Evolutionary conservation across 192 early-diverging fungal species (phyloP).

Genomic region (Mortierella hygrophila): DNA sequence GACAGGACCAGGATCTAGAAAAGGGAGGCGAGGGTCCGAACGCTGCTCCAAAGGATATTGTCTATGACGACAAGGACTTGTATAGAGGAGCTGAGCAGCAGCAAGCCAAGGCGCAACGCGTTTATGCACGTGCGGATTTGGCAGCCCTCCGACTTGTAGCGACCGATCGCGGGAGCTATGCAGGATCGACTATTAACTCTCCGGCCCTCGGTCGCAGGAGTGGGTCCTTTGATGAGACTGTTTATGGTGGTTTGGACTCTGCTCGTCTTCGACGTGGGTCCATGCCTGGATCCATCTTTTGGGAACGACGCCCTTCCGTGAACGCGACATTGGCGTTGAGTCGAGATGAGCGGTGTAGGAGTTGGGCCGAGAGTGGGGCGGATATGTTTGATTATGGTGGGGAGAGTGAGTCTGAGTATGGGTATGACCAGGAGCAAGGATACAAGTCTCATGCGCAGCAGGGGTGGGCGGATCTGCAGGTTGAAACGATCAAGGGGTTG

Average conservation of each 20-base stretch:
- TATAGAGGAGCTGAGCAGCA: background rate
- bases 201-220: conserved; percentile 19
- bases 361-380: conserved; percentile 31
- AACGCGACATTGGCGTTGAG: background rate
- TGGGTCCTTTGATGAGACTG: conserved; percentile 46
- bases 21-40: background rate
- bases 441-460: conserved; percentile 52
- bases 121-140: conserved; percentile 23
- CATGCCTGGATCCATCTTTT: background rate
- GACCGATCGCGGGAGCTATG: background rate
- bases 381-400: conserved; percentile 32
- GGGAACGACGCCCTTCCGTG: background rate
- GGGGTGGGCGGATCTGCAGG: conserved; percentile 34
- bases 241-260: conserved; percentile 35
- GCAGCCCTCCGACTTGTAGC: background rate
- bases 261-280: conserved; percentile 2
- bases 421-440: conserved; percentile 16
- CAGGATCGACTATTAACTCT: conserved; percentile 1
- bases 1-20: background rate
- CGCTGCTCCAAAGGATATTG: background rate
- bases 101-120: background rate
- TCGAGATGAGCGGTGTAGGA: conserved; percentile 39
- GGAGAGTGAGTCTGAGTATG: conserved; percentile 22
- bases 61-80: conserved; percentile 7
- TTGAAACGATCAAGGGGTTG: conserved; percentile 15